A percentile compares a stretch with the other conserved stretches of the same genome.
Evolutionary conservation across 371 early-diverging fungal genomes (phyloP).

Genomic region (Mortierella sp.): DNA sequence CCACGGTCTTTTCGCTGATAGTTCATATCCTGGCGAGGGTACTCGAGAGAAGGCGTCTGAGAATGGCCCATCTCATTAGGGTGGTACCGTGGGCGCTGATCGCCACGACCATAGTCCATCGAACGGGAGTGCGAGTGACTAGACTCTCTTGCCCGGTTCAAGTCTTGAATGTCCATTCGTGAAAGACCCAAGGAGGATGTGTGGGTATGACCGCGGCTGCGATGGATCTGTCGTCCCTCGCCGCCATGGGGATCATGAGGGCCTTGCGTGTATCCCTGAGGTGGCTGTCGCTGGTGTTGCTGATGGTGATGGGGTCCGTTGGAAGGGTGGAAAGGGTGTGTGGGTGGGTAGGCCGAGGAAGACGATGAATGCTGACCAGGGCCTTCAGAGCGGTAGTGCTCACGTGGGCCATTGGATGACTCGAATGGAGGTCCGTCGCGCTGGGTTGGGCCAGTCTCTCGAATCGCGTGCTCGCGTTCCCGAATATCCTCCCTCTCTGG

Average conservation of each 20-base stretch:
- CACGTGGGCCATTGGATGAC: background rate
- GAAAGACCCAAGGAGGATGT: conserved; percentile 42
- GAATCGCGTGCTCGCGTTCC: conserved; percentile 1
- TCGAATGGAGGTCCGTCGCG: background rate
- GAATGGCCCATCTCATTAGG: conserved; percentile 34
- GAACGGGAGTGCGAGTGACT: conserved; percentile 50
- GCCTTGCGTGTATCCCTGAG: conserved; percentile 14
- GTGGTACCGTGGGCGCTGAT: conserved; percentile 12
- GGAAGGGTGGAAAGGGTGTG: conserved; percentile 18
- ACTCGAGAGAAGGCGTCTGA: conserved; percentile 49
- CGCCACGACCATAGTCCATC: conserved; percentile 37
- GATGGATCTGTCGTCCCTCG: conserved; percentile 31
- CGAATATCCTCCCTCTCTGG: conserved; percentile 8
- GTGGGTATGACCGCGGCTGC: conserved; percentile 47
- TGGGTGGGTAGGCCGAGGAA: background rate
- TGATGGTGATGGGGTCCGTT: conserved; percentile 18
- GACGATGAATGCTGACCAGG: background rate
- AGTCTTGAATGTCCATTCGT: conserved; percentile 46
- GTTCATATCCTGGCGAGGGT: conserved; percentile 30
- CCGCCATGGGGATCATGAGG: conserved; percentile 10
- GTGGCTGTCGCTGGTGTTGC: conserved; percentile 17
- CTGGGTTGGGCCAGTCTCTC: conserved; percentile 2
- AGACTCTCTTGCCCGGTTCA: conserved; percentile 19
- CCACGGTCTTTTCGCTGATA: conserved; percentile 50
- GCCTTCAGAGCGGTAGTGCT: conserved; percentile 1